phyloP scores from a whole-genome alignment of 805 yeast species.

The Candida glaebosa region DNA sequence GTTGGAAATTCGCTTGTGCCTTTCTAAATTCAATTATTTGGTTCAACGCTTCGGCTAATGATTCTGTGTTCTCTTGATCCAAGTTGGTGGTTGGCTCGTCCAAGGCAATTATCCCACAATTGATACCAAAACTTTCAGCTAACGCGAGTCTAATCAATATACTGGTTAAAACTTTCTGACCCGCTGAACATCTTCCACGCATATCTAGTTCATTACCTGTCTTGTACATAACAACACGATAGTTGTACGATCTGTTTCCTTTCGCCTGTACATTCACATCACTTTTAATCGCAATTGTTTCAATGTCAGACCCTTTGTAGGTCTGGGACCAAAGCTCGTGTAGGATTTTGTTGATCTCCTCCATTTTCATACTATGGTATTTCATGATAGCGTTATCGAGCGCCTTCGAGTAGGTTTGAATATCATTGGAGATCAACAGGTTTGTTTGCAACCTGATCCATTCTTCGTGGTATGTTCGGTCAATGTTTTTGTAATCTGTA shows the following conservation, averaged over 20 bases:
- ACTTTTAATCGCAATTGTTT: slow-evolving; percentile 79
- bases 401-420: slow-evolving; percentile 77
- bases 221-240: slow-evolving; percentile 92
- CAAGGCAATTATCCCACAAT: slow-evolving; percentile 92
- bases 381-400: slow-evolving; percentile 92
- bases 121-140: slow-evolving; percentile 92
- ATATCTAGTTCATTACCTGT: slow-evolving; percentile 90
- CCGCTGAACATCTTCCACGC: slow-evolving; percentile 98
- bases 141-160: slow-evolving; percentile 87
- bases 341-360: slow-evolving; percentile 80
- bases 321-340: slow-evolving; percentile 94
- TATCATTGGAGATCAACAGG: slow-evolving; percentile 72
- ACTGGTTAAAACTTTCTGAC: slow-evolving; percentile 92
- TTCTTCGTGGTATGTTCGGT: slow-evolving; percentile 59
- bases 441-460: slow-evolving; percentile 76
- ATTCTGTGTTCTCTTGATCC: slow-evolving; percentile 83
- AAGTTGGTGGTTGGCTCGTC: slow-evolving; percentile 98
- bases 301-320: slow-evolving; percentile 93
- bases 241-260: slow-evolving; percentile 73
- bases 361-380: slow-evolving; percentile 88
- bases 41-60: slow-evolving; percentile 77
- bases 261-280: slow-evolving; percentile 57
- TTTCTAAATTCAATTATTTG: slow-evolving; percentile 72
- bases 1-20: slow-evolving; percentile 83
- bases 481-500: slow-evolving; percentile 70